Evolutionary conservation across 2,329 filamentous ascomycete species (phyloP).

Genomic region (Neonectria magnoliae): DNA sequence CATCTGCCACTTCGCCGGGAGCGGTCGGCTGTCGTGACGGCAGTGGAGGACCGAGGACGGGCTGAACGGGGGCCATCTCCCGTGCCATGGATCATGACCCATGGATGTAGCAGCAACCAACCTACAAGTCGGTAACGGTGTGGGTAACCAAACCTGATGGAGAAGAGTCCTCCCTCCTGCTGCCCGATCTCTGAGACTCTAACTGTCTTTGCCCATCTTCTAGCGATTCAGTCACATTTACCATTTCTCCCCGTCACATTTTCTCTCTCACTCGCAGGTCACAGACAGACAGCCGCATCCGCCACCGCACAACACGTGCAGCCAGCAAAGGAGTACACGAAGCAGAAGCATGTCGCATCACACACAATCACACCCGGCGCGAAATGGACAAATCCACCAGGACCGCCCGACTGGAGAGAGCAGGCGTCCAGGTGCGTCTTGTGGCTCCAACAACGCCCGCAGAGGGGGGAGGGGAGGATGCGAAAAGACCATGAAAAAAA

Average conservation of each 20-base stretch:
- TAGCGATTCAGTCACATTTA: neutral
- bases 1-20: constrained; percentile 13
- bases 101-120: neutral
- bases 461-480: neutral
- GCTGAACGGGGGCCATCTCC: neutral
- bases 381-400: neutral
- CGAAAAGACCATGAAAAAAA: constrained; percentile 19
- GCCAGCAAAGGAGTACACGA: neutral
- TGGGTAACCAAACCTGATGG: neutral
- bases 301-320: neutral
- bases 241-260: too few species aligned
- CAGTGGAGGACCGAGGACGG: constrained; percentile 16
- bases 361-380: neutral
- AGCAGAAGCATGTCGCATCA: constrained; percentile 14
- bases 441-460: constrained; percentile 17
- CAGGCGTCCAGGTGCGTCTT: neutral
- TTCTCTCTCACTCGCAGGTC: too few species aligned
- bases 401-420: neutral
- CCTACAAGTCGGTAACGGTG: neutral
- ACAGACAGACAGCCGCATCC: neutral
- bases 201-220: neutral
- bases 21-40: constrained; percentile 30
- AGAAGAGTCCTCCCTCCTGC: neutral
- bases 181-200: neutral
- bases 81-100: neutral